These are phyloP conservation scores for Cyclotella cryptica DNA, from an alignment of 108 stramenopile genomes.

Conservation along the genomic window DNA sequence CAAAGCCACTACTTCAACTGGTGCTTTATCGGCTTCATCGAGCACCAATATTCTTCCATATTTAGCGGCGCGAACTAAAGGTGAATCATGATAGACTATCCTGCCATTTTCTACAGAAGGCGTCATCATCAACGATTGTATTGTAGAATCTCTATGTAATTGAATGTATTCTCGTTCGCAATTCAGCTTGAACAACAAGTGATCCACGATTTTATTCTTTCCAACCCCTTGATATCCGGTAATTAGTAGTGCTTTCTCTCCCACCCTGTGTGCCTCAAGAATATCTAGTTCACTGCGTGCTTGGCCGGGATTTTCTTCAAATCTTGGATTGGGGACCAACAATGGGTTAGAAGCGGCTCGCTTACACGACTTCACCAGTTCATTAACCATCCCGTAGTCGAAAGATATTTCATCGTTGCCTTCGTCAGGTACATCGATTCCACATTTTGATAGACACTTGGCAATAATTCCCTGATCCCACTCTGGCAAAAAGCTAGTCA, in stretches of 20 bases:
- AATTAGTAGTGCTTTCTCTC: constrained; percentile 75
- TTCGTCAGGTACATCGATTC: constrained; percentile 17
- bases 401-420: not conserved
- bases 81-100: constrained; percentile 81
- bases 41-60: constrained; percentile 81
- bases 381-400: constrained; percentile 20
- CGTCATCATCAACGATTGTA: constrained; percentile 64
- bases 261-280: constrained; percentile 59
- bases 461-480: constrained; percentile 52
- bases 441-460: constrained; percentile 45
- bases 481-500: constrained; percentile 61
- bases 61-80: constrained; percentile 80
- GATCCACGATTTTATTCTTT: constrained; percentile 88
- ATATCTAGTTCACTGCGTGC: constrained; percentile 53
- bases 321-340: constrained; percentile 55
- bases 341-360: constrained; percentile 50
- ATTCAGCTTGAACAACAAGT: constrained; percentile 61
- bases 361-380: constrained; percentile 33
- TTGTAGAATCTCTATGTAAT: constrained; percentile 92
- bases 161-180: constrained; percentile 93
- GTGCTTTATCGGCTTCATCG: constrained; percentile 96
- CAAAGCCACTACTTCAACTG: constrained; percentile 84
- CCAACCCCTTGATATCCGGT: constrained; percentile 94
- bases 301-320: constrained; percentile 60
- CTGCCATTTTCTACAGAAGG: constrained; percentile 80